Percentiles rank a stretch among this genome's conserved stretches.
These are phyloP conservation scores for Gossypium sturtianum DNA, from an alignment of 345 rosid genomes.

Conservation along the genomic window DNA sequence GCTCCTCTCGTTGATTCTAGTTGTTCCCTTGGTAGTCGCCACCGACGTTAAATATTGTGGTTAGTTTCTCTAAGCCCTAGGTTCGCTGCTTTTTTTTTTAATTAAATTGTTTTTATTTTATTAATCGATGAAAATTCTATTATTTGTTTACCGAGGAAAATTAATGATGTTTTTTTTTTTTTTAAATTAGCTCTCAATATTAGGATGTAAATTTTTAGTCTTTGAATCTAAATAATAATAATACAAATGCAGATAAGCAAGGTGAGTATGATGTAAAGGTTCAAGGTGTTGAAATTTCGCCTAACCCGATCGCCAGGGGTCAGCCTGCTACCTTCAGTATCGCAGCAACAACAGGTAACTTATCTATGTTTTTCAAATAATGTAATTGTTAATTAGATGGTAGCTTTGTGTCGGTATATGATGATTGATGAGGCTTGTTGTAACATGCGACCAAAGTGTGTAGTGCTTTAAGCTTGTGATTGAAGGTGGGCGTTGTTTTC, in stretches of 20 bases:
- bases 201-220: background rate
- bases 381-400: background rate
- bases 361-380: background rate
- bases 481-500: background rate
- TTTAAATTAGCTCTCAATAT: background rate
- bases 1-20: constrained; percentile 29
- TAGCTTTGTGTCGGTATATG: background rate
- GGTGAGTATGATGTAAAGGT: constrained; percentile 54
- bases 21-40: constrained; percentile 36
- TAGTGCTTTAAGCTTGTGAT: background rate
- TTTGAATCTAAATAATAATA: background rate
- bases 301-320: constrained; percentile 57
- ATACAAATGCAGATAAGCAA: constrained; percentile 41
- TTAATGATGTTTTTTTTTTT: background rate
- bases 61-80: constrained; percentile 22
- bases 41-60: constrained; percentile 60
- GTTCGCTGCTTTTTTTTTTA: background rate
- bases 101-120: background rate
- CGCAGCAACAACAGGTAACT: constrained; percentile 52
- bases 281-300: constrained; percentile 55
- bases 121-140: background rate
- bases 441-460: background rate
- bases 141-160: background rate
- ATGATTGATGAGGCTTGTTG: background rate
- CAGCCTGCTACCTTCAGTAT: constrained; percentile 57